Evolutionary conservation across 1,284 basidiomycete species (phyloP).

Genomic region (Apiotrichum siamense): DNA sequence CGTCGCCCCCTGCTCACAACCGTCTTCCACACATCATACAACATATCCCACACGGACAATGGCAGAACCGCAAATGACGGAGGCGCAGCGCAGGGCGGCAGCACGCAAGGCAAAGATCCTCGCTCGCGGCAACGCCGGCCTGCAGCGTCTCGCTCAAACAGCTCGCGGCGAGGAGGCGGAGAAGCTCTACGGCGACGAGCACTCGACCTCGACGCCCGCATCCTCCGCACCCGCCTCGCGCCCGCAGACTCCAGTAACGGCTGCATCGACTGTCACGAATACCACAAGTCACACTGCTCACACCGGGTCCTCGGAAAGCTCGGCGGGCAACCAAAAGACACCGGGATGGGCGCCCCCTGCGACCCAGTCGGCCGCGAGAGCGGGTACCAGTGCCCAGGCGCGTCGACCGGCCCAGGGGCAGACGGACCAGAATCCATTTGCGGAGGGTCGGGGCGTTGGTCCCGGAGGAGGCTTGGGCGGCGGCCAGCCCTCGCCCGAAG

Average conservation of each 20-base stretch:
- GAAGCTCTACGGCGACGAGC: slow-evolving; percentile 37
- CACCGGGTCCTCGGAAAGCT: neutral
- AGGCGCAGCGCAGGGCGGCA: slow-evolving; percentile 41
- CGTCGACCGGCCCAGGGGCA: neutral
- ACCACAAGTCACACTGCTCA: neutral
- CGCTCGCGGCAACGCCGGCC: slow-evolving; percentile 43
- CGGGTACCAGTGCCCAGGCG: neutral
- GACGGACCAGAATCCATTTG: neutral
- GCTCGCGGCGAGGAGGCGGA: slow-evolving; percentile 45
- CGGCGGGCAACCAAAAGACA: neutral
- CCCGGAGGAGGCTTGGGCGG: no score
- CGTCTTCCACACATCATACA: neutral
- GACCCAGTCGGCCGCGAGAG: neutral
- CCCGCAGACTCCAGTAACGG: neutral
- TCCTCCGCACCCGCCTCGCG: neutral
- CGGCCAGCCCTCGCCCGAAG: neutral
- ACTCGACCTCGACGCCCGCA: neutral
- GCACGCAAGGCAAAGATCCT: slow-evolving; percentile 48
- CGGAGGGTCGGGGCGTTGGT: no score
- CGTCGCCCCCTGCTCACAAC: no score
- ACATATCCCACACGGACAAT: slow-evolving; percentile 9
- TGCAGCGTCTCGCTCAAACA: slow-evolving; percentile 43
- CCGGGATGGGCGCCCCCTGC: neutral
- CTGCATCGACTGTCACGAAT: neutral
- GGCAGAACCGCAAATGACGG: slow-evolving; percentile 27